Evolutionary conservation across 352 stramenopile genomes (phyloP), one percentile per base, ranked within the genome.

Genomic region (Pythium pyrilobum): DNA sequence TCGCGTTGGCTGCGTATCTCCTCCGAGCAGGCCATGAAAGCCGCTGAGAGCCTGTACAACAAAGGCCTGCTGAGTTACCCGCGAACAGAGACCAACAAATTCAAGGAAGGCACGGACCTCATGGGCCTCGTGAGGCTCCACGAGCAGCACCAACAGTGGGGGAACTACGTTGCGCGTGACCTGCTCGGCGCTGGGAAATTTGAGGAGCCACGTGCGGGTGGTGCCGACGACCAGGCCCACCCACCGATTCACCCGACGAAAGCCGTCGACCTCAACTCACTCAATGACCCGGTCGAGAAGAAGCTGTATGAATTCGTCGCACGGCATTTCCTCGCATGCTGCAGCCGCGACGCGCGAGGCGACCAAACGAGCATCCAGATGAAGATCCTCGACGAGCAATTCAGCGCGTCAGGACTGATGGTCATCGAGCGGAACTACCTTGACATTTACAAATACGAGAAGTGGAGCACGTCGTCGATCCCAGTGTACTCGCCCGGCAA

Each of bases 231-330:
- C 55, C 92, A 98, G 56, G 95, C 93, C 1, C 97, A 99, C 72
- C 97, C 97, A 42, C 97, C 97, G 5, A 99, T 99, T 70, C 97
- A 99, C 56, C 97, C 97, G 11, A 98, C 95, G 8, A 99, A 99
- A 70, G 90, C 81, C 34, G 86, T 98, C 36, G 62, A 72, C 21
- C 52, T 87, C 29, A 66, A 58, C 56, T 85, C 69, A 27, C 77
- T 92, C 45, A 67, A 56, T 20, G 86, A 98, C 64, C 64, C 77
- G 0, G 85, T 78, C 18, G 91, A 99, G 69, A 83, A 90, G 55
- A 96, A 92, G 44, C 75, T 99, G 38, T 99, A 99, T 69, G 96
- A 97, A 62, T 91, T 99, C 24, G 84, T 99, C 12, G 69, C 89
- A 32, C 92, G 97, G 38, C 97, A 99, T 67, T 99, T 99, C 64